Base-by-base conservation (phyloP, 257 asterid genomes). In the Solanum chilense region DNA sequence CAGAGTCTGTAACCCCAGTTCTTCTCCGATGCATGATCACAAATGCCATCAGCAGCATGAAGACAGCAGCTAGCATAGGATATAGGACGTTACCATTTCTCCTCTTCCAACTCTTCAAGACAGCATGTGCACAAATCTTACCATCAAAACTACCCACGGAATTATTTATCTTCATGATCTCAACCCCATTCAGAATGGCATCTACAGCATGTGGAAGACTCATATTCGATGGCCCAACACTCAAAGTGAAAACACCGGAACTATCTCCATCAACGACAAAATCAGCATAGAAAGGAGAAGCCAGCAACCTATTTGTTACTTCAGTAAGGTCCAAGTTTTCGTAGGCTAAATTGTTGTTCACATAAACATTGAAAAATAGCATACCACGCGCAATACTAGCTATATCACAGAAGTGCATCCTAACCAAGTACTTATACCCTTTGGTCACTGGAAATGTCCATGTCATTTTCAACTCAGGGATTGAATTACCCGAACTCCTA, bases 221-320 rank as follows among this genome's bases (percentile, higher is more conserved):
- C 89, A 49, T 83, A 75, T 90, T 93, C 0, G 99, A 95, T 3
- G 99, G 98, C 35, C 99, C 99, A 41, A 97, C 94, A 27, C 96
- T 88, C 85, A 97, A 89, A 13, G 88, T 89, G 88, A 97, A 77
- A 39, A 87, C 83, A 80, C 91, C 92, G 0, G 92, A 90, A 89
- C 83, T 90, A 44, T 73, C 86, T 60, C 77, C 93, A 33, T 93
- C 93, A 52, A 95, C 94, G 23, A 96, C 90, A 47, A 95, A 93
- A 90, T 97, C 99, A 85, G 98, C 97, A 88, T 95, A 97, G 87
- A 95, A 97, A 2, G 99, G 99, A 0, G 99, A 95, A 11, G 99
- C 99, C 90, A 97, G 73, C 71, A 86, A 73, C 47, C 90, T 66
- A 87, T 89, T 83, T 1, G 99, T 94, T 11, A 91, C 86, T 31